Percentiles rank a stretch among this genome's conserved stretches.
These are phyloP conservation scores for Linnemannia elongata DNA, from an alignment of 192 early-diverging fungal species.

Conservation along the genomic window DNA sequence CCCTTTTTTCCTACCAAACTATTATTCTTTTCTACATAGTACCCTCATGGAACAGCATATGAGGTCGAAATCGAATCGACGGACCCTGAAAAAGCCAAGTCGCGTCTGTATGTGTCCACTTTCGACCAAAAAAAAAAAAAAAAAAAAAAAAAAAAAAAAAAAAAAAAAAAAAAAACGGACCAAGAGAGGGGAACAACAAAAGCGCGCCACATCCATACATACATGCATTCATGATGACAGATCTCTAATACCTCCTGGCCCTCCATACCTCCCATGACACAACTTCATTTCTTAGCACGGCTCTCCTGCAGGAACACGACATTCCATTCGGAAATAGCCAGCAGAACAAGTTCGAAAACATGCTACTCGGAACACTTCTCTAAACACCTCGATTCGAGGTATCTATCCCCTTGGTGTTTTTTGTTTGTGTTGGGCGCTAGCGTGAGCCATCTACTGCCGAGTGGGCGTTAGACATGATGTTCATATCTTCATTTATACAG, in stretches of 20 bases:
- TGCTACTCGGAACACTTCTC: constrained; percentile 32
- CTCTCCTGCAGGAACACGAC: constrained; percentile 29
- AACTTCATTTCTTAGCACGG: constrained; percentile 9
- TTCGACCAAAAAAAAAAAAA: not conserved
- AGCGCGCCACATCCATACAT: too few species aligned
- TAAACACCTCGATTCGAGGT: not conserved
- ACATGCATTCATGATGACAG: not conserved
- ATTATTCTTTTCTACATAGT: constrained; percentile 14
- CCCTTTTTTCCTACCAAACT: too few species aligned
- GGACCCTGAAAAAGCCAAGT: constrained; percentile 43
- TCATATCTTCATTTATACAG: not conserved
- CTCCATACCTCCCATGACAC: not conserved
- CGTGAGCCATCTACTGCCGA: not conserved
- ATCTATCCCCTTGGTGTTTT: not conserved
- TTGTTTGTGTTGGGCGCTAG: not conserved
- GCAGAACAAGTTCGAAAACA: constrained; percentile 52
- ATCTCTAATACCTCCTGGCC: not conserved
- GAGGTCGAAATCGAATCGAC: constrained; percentile 48
- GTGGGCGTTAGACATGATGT: not conserved
- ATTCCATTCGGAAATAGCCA: constrained; percentile 41
- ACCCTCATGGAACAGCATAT: constrained; percentile 44
- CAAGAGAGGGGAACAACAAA: not conserved
- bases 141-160: not conserved
- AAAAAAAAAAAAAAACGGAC: not conserved
- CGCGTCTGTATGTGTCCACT: constrained; percentile 18